These are phyloP conservation scores for Podaxis pistillaris DNA, from an alignment of 768 basidiomycete species.

Conservation along the genomic window DNA sequence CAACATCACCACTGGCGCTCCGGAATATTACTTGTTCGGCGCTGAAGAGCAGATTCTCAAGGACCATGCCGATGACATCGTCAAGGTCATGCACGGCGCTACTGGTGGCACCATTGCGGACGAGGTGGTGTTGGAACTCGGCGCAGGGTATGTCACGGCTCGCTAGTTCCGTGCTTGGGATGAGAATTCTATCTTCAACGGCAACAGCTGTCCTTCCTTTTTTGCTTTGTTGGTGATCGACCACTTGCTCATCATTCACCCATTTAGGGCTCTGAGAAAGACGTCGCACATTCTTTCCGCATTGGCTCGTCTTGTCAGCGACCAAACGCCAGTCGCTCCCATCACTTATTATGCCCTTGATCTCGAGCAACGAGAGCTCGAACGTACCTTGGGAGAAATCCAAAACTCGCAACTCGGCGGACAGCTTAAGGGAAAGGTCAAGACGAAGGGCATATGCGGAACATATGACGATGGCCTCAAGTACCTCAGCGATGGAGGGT, in stretches of 20 bases:
- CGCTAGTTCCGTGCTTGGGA: neutral
- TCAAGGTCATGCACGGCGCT: conserved; percentile 60
- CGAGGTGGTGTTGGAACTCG: conserved; percentile 64
- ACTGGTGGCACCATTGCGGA: conserved; percentile 34
- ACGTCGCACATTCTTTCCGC: conserved; percentile 81
- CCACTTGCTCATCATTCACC: conserved; percentile 10
- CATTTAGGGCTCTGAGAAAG: conserved; percentile 75
- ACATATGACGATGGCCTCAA: conserved; percentile 89
- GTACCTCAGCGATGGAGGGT: conserved; percentile 65
- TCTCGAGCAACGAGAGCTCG: conserved; percentile 83
- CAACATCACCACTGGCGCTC: conserved; percentile 71
- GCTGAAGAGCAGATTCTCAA: conserved; percentile 88
- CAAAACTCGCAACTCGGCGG: conserved; percentile 59
- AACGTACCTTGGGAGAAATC: conserved; percentile 74
- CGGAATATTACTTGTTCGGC: conserved; percentile 87
- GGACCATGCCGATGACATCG: conserved; percentile 71
- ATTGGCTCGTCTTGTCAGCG: conserved; percentile 53
- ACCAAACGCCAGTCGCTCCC: conserved; percentile 35
- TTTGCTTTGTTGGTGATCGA: neutral
- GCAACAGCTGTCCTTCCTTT: neutral
- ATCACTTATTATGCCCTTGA: conserved; percentile 92
- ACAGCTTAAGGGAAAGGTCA: conserved; percentile 66
- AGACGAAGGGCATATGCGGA: conserved; percentile 82
- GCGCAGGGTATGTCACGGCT: conserved; percentile 5
- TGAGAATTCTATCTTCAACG: neutral